These are phyloP conservation scores for Trichophyton benhamiae DNA, from an alignment of 2,329 filamentous ascomycete species.

Conservation along the genomic window DNA sequence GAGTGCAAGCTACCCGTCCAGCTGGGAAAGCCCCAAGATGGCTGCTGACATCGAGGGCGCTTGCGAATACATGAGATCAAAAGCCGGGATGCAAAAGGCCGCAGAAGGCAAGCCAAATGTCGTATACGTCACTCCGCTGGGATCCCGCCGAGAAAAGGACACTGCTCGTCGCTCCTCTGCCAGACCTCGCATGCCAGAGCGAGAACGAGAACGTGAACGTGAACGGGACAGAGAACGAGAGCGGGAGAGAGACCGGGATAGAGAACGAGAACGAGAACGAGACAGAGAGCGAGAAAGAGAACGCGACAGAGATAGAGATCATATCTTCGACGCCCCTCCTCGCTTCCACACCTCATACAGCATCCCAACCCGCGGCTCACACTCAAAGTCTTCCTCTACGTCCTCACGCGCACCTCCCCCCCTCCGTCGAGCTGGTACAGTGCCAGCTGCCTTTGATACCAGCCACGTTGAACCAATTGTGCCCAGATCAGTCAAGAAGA, in stretches of 20 bases:
- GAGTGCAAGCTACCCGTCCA: conserved; percentile 20
- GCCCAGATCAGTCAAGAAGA: conserved; percentile 21
- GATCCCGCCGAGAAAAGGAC: conserved; percentile 14
- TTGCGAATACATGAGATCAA: conserved; percentile 29
- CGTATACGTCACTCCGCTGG: conserved; percentile 22
- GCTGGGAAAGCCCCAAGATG: conserved; percentile 6
- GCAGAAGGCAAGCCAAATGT: conserved; percentile 18
- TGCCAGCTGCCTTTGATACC: conserved; percentile 20
- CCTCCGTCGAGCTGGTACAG: conserved; percentile 21
- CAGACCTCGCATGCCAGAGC: conserved; percentile 19
- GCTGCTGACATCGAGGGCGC: conserved; percentile 12
- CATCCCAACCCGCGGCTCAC: conserved; percentile 19
- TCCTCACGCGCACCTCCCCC: conserved; percentile 21
- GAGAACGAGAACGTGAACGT: conserved; percentile 17
- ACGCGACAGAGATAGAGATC: not conserved
- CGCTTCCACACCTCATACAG: conserved; percentile 21
- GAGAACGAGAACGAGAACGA: not conserved
- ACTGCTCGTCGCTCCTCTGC: conserved; percentile 22
- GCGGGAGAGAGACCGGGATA: too few species aligned
- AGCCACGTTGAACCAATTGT: conserved; percentile 18
- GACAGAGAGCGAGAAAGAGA: not conserved
- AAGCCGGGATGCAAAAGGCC: conserved; percentile 17
- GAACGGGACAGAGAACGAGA: not conserved
- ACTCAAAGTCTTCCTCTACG: conserved; percentile 19
- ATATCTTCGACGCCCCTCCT: conserved; percentile 24